These are phyloP conservation scores for Elsinoe australis DNA, from an alignment of 2,329 filamentous ascomycete species.

Conservation along the genomic window DNA sequence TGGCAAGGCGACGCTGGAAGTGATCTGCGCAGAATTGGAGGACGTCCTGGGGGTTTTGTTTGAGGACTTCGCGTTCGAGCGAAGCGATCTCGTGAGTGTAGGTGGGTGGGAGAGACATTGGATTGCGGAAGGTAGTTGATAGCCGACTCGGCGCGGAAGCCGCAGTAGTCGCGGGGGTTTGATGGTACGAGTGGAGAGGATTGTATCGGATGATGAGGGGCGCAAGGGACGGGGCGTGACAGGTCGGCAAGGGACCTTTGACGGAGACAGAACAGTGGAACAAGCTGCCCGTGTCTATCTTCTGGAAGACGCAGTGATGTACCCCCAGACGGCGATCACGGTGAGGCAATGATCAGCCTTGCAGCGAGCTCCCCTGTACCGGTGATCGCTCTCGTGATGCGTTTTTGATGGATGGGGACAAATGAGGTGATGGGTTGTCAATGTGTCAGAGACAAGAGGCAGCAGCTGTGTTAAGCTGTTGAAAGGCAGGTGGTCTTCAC, in stretches of 20 bases:
- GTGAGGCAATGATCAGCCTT: conserved; percentile 15
- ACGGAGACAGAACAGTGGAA: neutral
- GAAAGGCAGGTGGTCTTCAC: neutral
- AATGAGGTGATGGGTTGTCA: too few relatives aligned
- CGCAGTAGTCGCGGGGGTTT: conserved; percentile 5
- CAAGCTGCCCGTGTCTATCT: neutral
- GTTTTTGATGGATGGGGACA: neutral
- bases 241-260: conserved; percentile 3
- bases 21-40: conserved; percentile 64
- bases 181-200: conserved; percentile 15
- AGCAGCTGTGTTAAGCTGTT: too few relatives aligned
- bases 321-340: conserved; percentile 5
- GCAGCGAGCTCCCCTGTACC: conserved; percentile 3
- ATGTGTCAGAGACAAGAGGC: too few relatives aligned
- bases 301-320: neutral
- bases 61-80: conserved; percentile 54
- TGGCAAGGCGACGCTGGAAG: conserved; percentile 58
- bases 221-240: conserved; percentile 16
- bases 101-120: conserved; percentile 40
- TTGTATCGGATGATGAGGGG: conserved; percentile 15
- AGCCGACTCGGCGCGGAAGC: conserved; percentile 16
- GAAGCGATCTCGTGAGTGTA: conserved; percentile 56
- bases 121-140: conserved; percentile 12
- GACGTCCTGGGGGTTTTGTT: conserved; percentile 54
- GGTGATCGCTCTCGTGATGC: neutral